Conservation (phyloP, 495 filamentous ascomycete species). For the Hypoxylon rickii region DNA sequence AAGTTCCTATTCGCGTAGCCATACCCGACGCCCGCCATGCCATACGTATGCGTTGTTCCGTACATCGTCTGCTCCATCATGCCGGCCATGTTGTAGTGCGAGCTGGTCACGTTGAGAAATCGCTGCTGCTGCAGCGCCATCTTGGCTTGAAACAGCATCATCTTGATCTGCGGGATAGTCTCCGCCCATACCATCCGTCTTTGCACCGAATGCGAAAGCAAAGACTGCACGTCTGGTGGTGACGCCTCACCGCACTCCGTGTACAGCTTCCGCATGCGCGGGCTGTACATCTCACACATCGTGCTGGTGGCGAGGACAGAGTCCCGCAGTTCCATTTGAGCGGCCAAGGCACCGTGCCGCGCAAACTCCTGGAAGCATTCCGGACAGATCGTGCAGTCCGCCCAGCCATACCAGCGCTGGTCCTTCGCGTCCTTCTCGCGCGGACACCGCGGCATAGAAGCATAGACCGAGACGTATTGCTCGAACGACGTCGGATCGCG, state of each 20-base stretch:
- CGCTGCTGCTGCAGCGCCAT: constrained; percentile 28
- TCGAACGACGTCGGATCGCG: constrained; percentile 21
- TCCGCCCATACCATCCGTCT: constrained; percentile 25
- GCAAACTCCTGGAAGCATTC: constrained; percentile 46
- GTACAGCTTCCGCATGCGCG: constrained; percentile 41
- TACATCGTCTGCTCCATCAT: constrained; percentile 16
- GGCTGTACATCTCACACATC: constrained; percentile 46
- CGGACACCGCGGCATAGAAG: constrained; percentile 36
- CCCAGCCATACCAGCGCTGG: constrained; percentile 43
- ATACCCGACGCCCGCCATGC: constrained; percentile 22
- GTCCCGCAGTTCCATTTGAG: constrained; percentile 32
- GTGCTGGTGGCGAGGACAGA: constrained; percentile 28
- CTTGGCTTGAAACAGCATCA: constrained; percentile 23
- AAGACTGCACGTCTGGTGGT: constrained; percentile 6
- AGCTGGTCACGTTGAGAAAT: constrained; percentile 15
- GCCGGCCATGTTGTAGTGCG: constrained; percentile 4
- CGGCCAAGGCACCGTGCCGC: constrained; percentile 34
- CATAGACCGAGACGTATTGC: constrained; percentile 26
- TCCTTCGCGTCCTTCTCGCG: constrained; percentile 36
- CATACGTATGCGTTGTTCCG: constrained; percentile 17
- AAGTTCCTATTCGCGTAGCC: constrained; percentile 28
- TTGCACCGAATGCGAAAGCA: constrained; percentile 25
- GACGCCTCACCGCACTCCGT: constrained; percentile 39
- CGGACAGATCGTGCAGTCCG: constrained; percentile 45
- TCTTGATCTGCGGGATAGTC: constrained; percentile 32